These are phyloP conservation scores for Corynascus novoguineensis DNA, from an alignment of 495 filamentous ascomycete genomes.

Conservation along the genomic window DNA sequence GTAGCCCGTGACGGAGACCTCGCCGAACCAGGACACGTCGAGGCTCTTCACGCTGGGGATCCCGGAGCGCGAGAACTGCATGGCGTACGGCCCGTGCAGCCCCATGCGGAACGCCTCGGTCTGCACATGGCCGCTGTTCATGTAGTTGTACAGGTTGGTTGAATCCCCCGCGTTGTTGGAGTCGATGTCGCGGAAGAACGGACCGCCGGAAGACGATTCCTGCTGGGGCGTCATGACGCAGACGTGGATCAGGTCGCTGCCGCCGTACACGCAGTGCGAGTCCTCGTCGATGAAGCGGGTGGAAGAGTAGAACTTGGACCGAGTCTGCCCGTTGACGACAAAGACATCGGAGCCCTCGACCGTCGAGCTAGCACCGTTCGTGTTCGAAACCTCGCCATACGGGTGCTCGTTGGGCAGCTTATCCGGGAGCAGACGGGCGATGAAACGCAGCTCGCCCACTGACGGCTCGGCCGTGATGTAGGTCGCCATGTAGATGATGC, in stretches of 20 bases:
- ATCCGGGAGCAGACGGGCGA: conserved; percentile 53
- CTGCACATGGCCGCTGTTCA: conserved; percentile 60
- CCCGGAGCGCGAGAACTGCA: conserved; percentile 56
- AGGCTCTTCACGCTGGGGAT: conserved; percentile 43
- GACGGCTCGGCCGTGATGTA: conserved; percentile 55
- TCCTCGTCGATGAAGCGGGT: conserved; percentile 63
- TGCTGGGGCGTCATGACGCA: conserved; percentile 50
- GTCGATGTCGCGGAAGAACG: conserved; percentile 63
- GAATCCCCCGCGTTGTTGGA: conserved; percentile 54
- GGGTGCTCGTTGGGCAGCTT: conserved; percentile 52
- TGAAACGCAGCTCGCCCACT: conserved; percentile 60
- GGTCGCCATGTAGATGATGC: conserved; percentile 58
- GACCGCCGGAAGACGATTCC: conserved; percentile 51
- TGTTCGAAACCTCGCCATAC: conserved; percentile 47
- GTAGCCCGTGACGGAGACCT: conserved; percentile 54
- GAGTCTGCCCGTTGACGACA: conserved; percentile 54
- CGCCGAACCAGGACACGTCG: conserved; percentile 56
- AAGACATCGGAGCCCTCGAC: conserved; percentile 63
- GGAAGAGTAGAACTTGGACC: conserved; percentile 65
- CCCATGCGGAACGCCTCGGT: conserved; percentile 58
- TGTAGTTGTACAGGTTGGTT: conserved; percentile 62
- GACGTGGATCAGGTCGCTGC: conserved; percentile 40
- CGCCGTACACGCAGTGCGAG: conserved; percentile 52
- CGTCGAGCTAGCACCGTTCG: conserved; percentile 40
- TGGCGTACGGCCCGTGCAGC: conserved; percentile 61